Evolutionary conservation across 2,329 filamentous ascomycete species (phyloP), one percentile per base, ranked within the genome.

Genomic region (Xylariaceae sp.): DNA sequence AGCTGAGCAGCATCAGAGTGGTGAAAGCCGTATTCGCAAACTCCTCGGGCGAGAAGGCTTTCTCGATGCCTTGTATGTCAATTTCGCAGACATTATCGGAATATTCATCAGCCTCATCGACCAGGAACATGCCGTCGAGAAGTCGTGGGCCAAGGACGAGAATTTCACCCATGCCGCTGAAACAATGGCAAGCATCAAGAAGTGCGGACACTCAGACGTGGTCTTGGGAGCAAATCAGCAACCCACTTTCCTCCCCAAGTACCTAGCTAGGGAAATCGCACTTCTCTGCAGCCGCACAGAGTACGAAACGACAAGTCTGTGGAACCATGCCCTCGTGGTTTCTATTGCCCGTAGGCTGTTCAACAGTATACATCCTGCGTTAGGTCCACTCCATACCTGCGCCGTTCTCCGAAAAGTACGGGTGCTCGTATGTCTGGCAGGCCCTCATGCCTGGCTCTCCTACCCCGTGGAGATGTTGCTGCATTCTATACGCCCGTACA

Each of bases 391-490:
- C 5, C 84, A 95, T 56, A 83, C 85, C 23, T 92, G 87, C 53
- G 82, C 87, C 2, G 78, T 94, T 3, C 71, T 98, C 32, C 80
- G 89, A 24, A 94, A 93, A 53, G 71, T 96, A 29, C 75, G 88
- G 21, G 74, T 95, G 7, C 61, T 96, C 12, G 71, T 96, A 17
- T 83, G 78, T 38, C 64, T 96, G 29, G 82, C 87, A 17, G 88
- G 87, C 0, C 56, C 75, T 1, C 69, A 79, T 32, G 84, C 83
- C n/a, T 67, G 82, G 16, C 65, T 76, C 25, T 83, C 82, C 0
- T 96, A 96, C 52, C 84, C 87, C 9, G 58, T 95, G 11, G 86
- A 98, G 56, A 92, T 95, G 84, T 68, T 94, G 1, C 68, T 98
- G 2, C 84, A 88, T 49, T 81, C 83, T 2, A 67, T 94, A 14